Conservation (phyloP, 192 early-diverging fungal genomes). For the Obelidium mucronatum region DNA sequence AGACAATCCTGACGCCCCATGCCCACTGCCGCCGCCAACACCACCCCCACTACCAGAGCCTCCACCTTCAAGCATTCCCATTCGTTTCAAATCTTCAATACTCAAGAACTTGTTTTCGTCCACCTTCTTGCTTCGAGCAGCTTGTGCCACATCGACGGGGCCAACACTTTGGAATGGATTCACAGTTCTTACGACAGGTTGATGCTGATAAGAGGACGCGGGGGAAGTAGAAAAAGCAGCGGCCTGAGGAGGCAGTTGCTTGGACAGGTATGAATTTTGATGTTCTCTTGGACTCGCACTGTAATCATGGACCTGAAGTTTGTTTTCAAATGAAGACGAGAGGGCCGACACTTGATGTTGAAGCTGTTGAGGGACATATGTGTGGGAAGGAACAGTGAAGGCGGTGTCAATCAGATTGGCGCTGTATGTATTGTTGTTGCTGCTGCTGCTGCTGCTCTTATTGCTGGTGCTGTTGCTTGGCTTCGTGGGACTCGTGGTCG, state of each 20-base stretch:
- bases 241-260: background rate
- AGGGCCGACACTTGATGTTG: background rate
- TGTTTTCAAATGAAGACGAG: background rate
- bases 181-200: background rate
- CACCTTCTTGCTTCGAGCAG: constrained; percentile 5
- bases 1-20: background rate
- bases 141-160: background rate
- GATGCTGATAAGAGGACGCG: background rate
- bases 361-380: background rate
- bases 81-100: constrained; percentile 19
- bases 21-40: background rate
- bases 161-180: constrained; percentile 15
- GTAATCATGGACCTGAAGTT: too few species aligned
- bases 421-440: background rate
- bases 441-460: background rate
- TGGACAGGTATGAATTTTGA: background rate
- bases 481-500: background rate
- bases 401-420: constrained; percentile 23
- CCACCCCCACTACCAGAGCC: constrained; percentile 2
- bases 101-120: constrained; percentile 39
- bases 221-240: background rate
- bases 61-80: constrained; percentile 16
- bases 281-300: background rate
- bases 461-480: background rate
- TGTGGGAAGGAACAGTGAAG: constrained; percentile 22